These are phyloP conservation scores for Allium cepa DNA, from an alignment of 106 monocot genomes.

Conservation along the genomic window DNA sequence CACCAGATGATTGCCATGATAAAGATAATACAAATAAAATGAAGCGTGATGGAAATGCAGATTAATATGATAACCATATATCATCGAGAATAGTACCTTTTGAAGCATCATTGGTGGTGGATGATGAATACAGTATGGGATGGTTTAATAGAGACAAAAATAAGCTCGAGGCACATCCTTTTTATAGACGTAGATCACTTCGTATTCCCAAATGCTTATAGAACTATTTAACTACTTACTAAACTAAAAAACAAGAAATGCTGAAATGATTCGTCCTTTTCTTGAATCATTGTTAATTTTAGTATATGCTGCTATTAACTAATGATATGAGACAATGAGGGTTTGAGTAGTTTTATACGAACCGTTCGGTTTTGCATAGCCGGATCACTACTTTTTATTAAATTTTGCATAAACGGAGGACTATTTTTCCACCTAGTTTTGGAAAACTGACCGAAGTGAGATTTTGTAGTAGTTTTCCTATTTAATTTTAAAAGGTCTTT, in stretches of 20 bases:
- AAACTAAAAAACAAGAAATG: slow-evolving; percentile 63
- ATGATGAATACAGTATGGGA: slow-evolving; percentile 99
- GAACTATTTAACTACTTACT: slow-evolving; percentile 59
- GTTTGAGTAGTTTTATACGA: no score
- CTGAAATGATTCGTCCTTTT: background rate
- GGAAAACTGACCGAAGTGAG: no score
- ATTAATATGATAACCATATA: slow-evolving; percentile 86
- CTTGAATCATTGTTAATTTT: no score
- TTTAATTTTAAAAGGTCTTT: no score
- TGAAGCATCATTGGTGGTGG: slow-evolving; percentile 99
- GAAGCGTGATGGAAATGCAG: slow-evolving; percentile 54
- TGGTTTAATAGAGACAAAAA: slow-evolving; percentile 61
- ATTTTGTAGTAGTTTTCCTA: no score
- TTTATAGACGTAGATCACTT: slow-evolving; percentile 97
- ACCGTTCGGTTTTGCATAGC: no score
- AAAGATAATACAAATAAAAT: slow-evolving; percentile 43
- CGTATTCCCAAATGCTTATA: slow-evolving; percentile 89
- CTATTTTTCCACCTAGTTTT: no score
- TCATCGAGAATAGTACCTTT: slow-evolving; percentile 73
- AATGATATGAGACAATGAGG: no score
- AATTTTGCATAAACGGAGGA: no score
- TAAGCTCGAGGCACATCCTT: slow-evolving; percentile 53
- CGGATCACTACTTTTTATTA: no score
- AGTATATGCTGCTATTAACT: no score
- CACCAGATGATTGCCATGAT: slow-evolving; percentile 50